Evolutionary conservation across 768 basidiomycete species (phyloP).

Genomic region (Candolleomyces eurysporus): DNA sequence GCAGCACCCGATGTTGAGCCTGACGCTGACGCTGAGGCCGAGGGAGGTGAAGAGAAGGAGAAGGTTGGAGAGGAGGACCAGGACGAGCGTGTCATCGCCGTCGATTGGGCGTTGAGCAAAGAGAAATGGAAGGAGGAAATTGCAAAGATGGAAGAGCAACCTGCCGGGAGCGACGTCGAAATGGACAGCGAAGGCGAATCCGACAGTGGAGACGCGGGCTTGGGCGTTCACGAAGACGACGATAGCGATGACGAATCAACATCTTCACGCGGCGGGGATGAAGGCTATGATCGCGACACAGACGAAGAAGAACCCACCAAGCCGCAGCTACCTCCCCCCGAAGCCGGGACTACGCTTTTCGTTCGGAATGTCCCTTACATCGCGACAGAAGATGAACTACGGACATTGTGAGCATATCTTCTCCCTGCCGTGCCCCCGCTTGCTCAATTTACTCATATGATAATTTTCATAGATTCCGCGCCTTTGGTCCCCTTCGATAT

Average conservation of each 20-base stretch:
- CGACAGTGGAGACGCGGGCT: slow-evolving; percentile 39
- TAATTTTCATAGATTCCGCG: slow-evolving; percentile 63
- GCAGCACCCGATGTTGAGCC: too few relatives aligned
- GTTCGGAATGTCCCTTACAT: slow-evolving; percentile 91
- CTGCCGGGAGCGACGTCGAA: slow-evolving; percentile 35
- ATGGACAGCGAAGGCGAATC: slow-evolving; percentile 29
- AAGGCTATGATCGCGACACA: slow-evolving; percentile 28
- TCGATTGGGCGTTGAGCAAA: slow-evolving; percentile 96
- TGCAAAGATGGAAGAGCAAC: slow-evolving; percentile 47
- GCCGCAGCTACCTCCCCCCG: slow-evolving; percentile 76
- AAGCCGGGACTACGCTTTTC: slow-evolving; percentile 89
- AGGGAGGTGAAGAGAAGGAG: slow-evolving; percentile 22
- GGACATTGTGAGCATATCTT: slow-evolving; percentile 62
- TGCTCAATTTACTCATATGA: background rate
- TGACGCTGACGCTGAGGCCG: slow-evolving; percentile 21
- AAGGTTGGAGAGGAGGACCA: slow-evolving; percentile 32
- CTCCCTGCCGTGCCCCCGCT: background rate
- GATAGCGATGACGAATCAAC: slow-evolving; percentile 40
- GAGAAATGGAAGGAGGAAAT: slow-evolving; percentile 86
- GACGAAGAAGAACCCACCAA: slow-evolving; percentile 48
- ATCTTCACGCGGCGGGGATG: slow-evolving; percentile 36
- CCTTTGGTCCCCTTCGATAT: slow-evolving; percentile 91
- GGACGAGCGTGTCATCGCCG: slow-evolving; percentile 72
- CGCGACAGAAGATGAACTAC: slow-evolving; percentile 90
- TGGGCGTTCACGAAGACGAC: slow-evolving; percentile 44